Conservation (phyloP, 2,329 filamentous ascomycete species). For the Talaromyces sp. region DNA sequence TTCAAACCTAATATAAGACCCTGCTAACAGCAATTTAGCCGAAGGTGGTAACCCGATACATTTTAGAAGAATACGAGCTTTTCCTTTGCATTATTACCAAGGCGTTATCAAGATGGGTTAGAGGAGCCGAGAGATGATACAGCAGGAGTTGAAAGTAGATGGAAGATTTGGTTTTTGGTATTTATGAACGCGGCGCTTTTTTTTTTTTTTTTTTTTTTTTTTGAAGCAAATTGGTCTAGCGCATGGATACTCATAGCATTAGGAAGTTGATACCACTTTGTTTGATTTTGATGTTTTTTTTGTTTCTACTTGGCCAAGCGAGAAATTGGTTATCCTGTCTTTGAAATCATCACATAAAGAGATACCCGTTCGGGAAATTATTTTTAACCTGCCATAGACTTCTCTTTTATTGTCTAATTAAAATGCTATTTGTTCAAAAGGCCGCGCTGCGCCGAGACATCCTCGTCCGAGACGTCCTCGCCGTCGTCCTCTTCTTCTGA, state of each 20-base stretch:
- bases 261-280: background rate
- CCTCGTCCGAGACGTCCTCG: slow-evolving; percentile 41
- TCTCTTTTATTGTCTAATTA: background rate
- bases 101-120: background rate
- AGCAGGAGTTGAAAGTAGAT: background rate
- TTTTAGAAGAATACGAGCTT: background rate
- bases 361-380: too few relatives aligned
- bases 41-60: background rate
- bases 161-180: background rate
- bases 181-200: background rate
- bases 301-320: background rate
- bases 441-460: slow-evolving; percentile 11
- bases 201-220: background rate
- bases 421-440: slow-evolving; percentile 35
- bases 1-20: background rate
- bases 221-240: background rate
- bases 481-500: slow-evolving; percentile 31
- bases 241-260: background rate
- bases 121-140: background rate
- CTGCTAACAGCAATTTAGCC: background rate
- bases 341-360: background rate
- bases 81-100: background rate
- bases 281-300: background rate
- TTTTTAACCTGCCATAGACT: background rate
- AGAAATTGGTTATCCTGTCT: background rate